Evolutionary conservation across 129 eudicot genomes (phyloP), one percentile per base, ranked within the genome.

Genomic region (Chrysanthemum lavandulifolium): DNA sequence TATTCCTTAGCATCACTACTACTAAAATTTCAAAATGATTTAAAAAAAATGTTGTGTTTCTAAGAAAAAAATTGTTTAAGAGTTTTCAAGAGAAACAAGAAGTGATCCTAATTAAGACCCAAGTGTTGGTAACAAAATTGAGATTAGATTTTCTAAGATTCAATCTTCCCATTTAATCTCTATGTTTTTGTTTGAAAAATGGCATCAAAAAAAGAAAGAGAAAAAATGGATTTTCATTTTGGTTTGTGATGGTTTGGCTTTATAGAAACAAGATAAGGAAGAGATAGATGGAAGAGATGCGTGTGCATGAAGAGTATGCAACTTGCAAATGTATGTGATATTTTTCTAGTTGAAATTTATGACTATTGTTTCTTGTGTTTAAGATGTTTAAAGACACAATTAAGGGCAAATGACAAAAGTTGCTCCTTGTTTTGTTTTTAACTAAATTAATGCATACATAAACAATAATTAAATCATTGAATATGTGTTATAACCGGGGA

Each of bases 1-100:
- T 89, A 56, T 85, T 89, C 75, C 98, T 87, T 87, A 93, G 82
- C 96, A 86, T 89, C 77, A 65, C 75, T 58, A 57, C 64, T 60
- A 67, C 21, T 15, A 63, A 16, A 31, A 60, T 31, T 31, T 6
- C 36, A 31, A 2, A 63, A 60, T 40, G 21, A 3, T 1, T 13
- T 62, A 10, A 1, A 13, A 21, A 4, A 2, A 61, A 10, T 59
- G 33, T n/a, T 36, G 7, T 36, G 43, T 36, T 36, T 29, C 3
- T 29, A 29, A 29, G n/a, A 19, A 74, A 14, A 54, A 16, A 16
- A 0, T 1, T 8, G 19, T 11, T 2, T 19, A 19, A 19, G 7
- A 1, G 19, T 68, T 60, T 76, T 78, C 82, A 78, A 72, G 82
- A 72, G 16, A 78, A 78, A 65, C 82, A 78, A 72, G 82, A 78